phyloP scores from a whole-genome alignment of 1,284 basidiomycete genomes.

The Polyporus tsugae region DNA sequence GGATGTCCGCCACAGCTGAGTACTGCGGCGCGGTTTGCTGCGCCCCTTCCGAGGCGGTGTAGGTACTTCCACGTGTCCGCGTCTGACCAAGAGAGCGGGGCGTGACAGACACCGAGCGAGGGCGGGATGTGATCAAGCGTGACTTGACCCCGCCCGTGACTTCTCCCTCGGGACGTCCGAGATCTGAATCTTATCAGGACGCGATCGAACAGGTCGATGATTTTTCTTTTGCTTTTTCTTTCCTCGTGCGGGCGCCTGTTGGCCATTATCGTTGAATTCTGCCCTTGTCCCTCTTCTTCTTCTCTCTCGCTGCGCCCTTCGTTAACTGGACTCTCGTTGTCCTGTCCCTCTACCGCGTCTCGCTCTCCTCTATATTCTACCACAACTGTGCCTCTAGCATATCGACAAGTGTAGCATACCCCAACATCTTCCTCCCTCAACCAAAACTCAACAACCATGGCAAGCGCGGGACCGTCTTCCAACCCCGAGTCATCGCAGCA shows the following conservation, averaged over 20 bases:
- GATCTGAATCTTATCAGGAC: constrained; percentile 10
- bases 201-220: constrained; percentile 9
- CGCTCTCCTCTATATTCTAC: neutral
- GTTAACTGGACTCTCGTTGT: neutral
- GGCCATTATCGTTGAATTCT: neutral
- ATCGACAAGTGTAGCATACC: constrained; percentile 29
- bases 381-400: neutral
- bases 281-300: neutral
- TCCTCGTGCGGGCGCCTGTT: neutral
- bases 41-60: neutral
- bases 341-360: constrained; percentile 6
- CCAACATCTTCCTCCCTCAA: neutral
- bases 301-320: neutral
- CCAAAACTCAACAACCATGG: constrained; percentile 45
- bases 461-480: constrained; percentile 50
- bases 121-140: neutral
- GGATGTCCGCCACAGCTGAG: neutral
- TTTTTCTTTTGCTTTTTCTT: constrained; percentile 4
- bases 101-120: neutral
- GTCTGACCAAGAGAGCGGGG: neutral
- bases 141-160: neutral
- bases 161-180: neutral
- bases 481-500: constrained; percentile 43
- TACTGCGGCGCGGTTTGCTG: constrained; percentile 5
- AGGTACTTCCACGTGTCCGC: neutral